phyloP scores from a whole-genome alignment of 805 yeast genomes.

The Kuraishia ogatae region DNA sequence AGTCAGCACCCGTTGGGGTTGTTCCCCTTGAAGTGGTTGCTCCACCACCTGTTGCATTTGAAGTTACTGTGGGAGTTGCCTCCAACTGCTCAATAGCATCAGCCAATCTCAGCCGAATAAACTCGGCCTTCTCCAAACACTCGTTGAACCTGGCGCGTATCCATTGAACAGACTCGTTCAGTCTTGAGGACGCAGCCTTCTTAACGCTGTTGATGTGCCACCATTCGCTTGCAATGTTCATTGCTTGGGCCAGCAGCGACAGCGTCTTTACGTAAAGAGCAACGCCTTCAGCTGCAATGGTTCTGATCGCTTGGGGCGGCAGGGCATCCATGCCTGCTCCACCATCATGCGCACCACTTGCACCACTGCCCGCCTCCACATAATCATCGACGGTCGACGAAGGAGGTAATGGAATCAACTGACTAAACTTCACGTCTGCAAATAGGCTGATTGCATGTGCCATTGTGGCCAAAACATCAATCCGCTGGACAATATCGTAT shows the following conservation, averaged over 20 bases:
- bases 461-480: conserved; percentile 79
- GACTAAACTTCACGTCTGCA: conserved; percentile 87
- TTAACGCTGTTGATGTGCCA: conserved; percentile 50
- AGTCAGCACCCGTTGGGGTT: too few relatives aligned
- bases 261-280: conserved; percentile 78
- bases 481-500: conserved; percentile 30
- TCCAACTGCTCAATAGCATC: conserved; percentile 33
- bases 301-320: conserved; percentile 48
- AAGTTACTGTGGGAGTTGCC: neutral
- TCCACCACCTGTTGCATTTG: neutral
- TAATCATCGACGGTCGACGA: conserved; percentile 19
- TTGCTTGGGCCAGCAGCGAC: conserved; percentile 75
- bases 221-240: conserved; percentile 83
- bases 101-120: conserved; percentile 47
- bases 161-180: conserved; percentile 83
- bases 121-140: conserved; percentile 82
- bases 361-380: conserved; percentile 7
- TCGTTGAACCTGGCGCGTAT: conserved; percentile 84
- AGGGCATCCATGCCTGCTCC: conserved; percentile 35
- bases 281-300: conserved; percentile 78
- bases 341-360: too few relatives aligned
- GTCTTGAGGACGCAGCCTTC: conserved; percentile 27
- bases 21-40: neutral
- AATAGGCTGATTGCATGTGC: conserved; percentile 82
- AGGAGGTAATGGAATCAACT: conserved; percentile 70